Base-by-base conservation (phyloP, 2,329 filamentous ascomycete species). In the Colletotrichum sp. region DNA sequence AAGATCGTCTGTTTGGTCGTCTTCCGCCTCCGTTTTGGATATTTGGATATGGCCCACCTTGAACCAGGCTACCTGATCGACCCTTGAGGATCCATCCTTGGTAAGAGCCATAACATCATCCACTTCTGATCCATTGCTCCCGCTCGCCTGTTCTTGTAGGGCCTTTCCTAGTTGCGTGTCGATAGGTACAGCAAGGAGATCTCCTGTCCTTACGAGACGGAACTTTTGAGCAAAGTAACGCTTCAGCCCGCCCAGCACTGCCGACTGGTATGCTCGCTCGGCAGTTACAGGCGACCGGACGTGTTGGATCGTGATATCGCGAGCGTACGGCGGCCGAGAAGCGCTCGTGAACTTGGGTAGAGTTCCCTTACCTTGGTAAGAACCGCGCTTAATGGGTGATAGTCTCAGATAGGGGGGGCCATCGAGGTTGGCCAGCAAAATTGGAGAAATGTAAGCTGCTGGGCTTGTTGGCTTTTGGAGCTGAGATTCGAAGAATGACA, bases 231-330 rank as follows among this genome's bases (percentile, higher is more conserved):
- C 94, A 81, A 99, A 98, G 80, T 98, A 93, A 51, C 92, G 91
- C 81, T 98, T 98, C 55, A 99, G 84, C 0, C 95, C 95, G 21
- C 94, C 93, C 77, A 98, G 93, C 6, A 98, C 89, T 6, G 94
- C 94, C 8, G 95, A 94, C 80, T 98, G 96, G 12, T 98, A 90
- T 3, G 93, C 90, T 59, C 95, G 90, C 79, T 98, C 96, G 5
- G 94, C 96, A 1, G 96, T 96, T 9, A 97, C 87, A 0, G 97
- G 97, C 0, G 96, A 98, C 13, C 95, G 93, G 55, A 99, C 91
- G 78, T 98, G 97, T 61, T 96, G 90, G 54, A 99, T 87, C 0
- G 94, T 97, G 67, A 98, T 94, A 79, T 98, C 96, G 77, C 87
- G 89, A 63, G 87, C 92, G 79, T 87, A 91, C 21, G 87, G 92